Base-by-base conservation (phyloP, 1,284 basidiomycete species). In the Trametes hirsuta region DNA sequence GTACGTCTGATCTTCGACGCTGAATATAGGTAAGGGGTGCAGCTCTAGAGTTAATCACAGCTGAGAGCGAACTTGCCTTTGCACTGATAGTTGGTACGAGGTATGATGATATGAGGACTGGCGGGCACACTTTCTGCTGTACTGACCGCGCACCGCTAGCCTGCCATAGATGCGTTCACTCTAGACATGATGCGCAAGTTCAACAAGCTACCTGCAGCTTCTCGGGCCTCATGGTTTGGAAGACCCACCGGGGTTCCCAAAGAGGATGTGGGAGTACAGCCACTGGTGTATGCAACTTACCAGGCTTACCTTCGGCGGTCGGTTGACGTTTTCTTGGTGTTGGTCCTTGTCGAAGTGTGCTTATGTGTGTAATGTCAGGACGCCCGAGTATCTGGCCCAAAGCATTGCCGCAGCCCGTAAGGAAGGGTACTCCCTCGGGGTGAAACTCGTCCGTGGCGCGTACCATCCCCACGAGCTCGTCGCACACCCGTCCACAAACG, bases 381-480 rank as follows among this genome's bases (percentile, higher is more conserved):
- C 86, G 1, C 88, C 88, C 0, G 73, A 77, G 24, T 87, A 94
- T 63, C 82, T 97, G 18, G 77, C 77, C 0, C 83, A 84, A 34
- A 84, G 87, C 36, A 75, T 96, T 47, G 76, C 77, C n/a, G 87
- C 93, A 56, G 91, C 96, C 8, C 80, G 85, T 63, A 74, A 73
- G 47, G 79, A 88, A 66, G 81, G 84, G 46, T 98, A 95, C 73
- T 81, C 90, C 0, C 83, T 98, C 2, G 96, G 96, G 15, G 87
- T 96, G 63, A 98, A 98, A 77, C 89, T 98, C 57, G 96, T 98
- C 36, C 87, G 97, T 24, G 97, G 96, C 0, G 96, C 96, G 1
- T 98, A 98, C 74, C 92, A 96, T 68, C 83, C 87, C 1, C 82
- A 90, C 56, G 97, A 98, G 72, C 71, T 86, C 47, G 77, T 78